Evolutionary conservation across 768 basidiomycete species (phyloP), one percentile per base, ranked within the genome.

Genomic region (Lactarius sanguifluus): DNA sequence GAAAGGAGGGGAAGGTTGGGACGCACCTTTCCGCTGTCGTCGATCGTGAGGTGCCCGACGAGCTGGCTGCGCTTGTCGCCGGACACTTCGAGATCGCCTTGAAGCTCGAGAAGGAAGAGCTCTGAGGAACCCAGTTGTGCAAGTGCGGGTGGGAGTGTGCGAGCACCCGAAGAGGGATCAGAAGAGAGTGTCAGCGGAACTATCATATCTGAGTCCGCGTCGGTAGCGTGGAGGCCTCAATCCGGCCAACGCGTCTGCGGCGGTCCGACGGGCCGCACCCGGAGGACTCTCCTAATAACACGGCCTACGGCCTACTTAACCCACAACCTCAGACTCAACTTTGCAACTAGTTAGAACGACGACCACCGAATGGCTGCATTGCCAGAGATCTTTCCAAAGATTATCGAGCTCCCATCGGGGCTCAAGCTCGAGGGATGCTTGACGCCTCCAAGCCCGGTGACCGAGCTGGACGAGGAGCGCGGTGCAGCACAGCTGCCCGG

Each of bases 21-120:
- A 34, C 85, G 72, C 71, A 89, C 89, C 71, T 80, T 81, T 32
- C 73, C 68, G 6, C 65, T 76, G 8, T 84, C 83, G 59, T 90
- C 88, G 8, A 93, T 78, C 54, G 79, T 83, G 13, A 97, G 76
- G 68, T 80, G 87, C n/a, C 94, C 95, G 5, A 96, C 85, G n/a
- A 91, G 73, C 68, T 88, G 85, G 5, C 88, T 90, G 32, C 87
- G 82, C 43, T 82, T 84, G 70, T 87, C 83, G 10, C 81, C 84
- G 63, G 91, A 89, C 38, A 90, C 86, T 55, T 90, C 86, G 43
- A 97, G 81, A 59, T 82, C 80, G 59, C 95, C 95, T 76, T 98
- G 96, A 5, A 97, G 80, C 72, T 98, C 95, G 61, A 98, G 83
- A 5, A 98, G 79, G 50, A 94, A 86, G 16, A 94, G 74, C 73